phyloP scores from a whole-genome alignment of 805 yeast species.

The Saccharomycopsis selenospora region DNA sequence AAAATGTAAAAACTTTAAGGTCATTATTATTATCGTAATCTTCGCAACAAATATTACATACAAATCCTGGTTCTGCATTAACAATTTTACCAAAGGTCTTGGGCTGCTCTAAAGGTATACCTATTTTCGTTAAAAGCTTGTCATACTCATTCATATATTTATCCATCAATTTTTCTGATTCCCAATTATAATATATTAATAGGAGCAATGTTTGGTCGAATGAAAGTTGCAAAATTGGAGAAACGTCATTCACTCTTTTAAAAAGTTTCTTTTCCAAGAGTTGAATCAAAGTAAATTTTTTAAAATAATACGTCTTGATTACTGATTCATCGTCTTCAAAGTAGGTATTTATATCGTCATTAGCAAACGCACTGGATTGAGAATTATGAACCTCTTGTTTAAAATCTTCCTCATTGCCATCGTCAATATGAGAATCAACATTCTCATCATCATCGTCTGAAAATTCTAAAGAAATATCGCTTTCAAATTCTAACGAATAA shows the following conservation, averaged over 20 bases:
- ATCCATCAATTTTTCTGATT: constrained; percentile 50
- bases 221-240: constrained; percentile 33
- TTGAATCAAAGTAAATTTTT: constrained; percentile 20
- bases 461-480: constrained; percentile 27
- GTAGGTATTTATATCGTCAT: background rate
- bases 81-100: constrained; percentile 20
- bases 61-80: constrained; percentile 27
- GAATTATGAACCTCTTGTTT: too few relatives aligned
- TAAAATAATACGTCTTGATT: constrained; percentile 24
- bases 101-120: constrained; percentile 24
- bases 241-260: constrained; percentile 30
- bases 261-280: constrained; percentile 24
- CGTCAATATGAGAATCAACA: background rate
- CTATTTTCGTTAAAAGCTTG: constrained; percentile 30
- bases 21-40: constrained; percentile 37
- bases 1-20: constrained; percentile 31
- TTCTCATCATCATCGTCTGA: constrained; percentile 20
- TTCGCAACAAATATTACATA: constrained; percentile 72
- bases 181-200: constrained; percentile 49
- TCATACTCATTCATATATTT: constrained; percentile 41
- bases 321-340: background rate
- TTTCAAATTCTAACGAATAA: constrained; percentile 22
- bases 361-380: too few relatives aligned
- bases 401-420: background rate
- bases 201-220: constrained; percentile 36